Evolutionary conservation across 1,284 basidiomycete species (phyloP).

Genomic region (Nidula niveotomentosa): DNA sequence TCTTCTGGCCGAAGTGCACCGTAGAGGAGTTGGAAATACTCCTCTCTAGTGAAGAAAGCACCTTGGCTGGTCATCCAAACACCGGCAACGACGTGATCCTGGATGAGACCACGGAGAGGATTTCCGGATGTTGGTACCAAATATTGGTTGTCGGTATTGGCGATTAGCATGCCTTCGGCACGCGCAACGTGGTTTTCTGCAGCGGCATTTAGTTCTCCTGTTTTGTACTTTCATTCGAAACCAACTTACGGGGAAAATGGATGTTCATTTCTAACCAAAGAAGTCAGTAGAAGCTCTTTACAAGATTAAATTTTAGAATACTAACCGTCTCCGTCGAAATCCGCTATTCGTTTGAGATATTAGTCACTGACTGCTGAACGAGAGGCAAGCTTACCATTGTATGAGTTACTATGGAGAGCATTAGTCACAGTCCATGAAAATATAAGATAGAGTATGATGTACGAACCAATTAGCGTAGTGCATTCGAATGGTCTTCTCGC

Average conservation of each 20-base stretch:
- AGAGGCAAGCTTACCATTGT: slow-evolving; percentile 69
- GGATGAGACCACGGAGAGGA: slow-evolving; percentile 96
- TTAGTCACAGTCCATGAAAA: neutral
- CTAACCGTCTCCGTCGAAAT: slow-evolving; percentile 97
- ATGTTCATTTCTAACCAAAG: slow-evolving; percentile 91
- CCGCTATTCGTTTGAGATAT: slow-evolving; percentile 55
- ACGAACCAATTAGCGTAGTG: slow-evolving; percentile 98
- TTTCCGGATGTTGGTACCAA: slow-evolving; percentile 98
- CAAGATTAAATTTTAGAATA: slow-evolving; percentile 6
- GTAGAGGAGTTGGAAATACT: slow-evolving; percentile 97
- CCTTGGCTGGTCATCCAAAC: slow-evolving; percentile 99
- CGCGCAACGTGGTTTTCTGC: slow-evolving; percentile 90
- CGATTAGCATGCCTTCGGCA: slow-evolving; percentile 92
- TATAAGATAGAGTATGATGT: neutral
- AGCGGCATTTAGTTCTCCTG: slow-evolving; percentile 2
- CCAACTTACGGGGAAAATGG: slow-evolving; percentile 86
- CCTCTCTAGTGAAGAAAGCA: slow-evolving; percentile 92
- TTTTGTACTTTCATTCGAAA: neutral
- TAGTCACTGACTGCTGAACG: slow-evolving; percentile 3
- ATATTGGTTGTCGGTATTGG: slow-evolving; percentile 99
- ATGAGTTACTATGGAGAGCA: slow-evolving; percentile 76
- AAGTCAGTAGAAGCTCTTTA: slow-evolving; percentile 1
- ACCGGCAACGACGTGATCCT: slow-evolving; percentile 98
- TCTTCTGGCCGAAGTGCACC: slow-evolving; percentile 93
- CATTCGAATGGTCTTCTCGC: slow-evolving; percentile 99